These are phyloP conservation scores for Sclerotinia subarctica DNA, from an alignment of 2,329 filamentous ascomycete species.

Conservation along the genomic window DNA sequence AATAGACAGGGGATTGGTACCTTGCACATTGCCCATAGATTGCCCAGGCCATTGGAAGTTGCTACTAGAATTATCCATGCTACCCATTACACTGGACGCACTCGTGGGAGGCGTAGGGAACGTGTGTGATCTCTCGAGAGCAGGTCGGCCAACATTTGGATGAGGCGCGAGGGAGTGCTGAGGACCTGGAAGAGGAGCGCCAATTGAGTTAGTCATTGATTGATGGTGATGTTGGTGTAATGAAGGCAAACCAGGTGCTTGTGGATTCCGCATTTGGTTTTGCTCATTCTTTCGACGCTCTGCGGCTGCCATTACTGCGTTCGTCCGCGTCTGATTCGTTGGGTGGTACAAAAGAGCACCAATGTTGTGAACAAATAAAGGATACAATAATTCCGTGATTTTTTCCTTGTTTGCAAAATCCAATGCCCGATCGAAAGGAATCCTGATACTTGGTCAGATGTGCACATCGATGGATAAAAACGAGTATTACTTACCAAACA, in stretches of 20 bases:
- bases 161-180: constrained; percentile 61
- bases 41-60: constrained; percentile 76
- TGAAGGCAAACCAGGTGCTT: constrained; percentile 60
- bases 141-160: constrained; percentile 68
- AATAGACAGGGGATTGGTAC: constrained; percentile 71
- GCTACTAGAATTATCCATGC: constrained; percentile 68
- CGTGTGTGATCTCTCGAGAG: constrained; percentile 80
- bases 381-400: constrained; percentile 92
- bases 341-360: constrained; percentile 91
- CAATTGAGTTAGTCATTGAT: constrained; percentile 59
- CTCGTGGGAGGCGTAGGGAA: constrained; percentile 93
- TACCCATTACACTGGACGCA: constrained; percentile 75
- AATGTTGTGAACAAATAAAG: constrained; percentile 96
- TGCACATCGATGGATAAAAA: not conserved
- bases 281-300: constrained; percentile 73
- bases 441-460: constrained; percentile 56
- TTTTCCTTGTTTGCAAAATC: constrained; percentile 99
- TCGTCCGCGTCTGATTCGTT: constrained; percentile 77
- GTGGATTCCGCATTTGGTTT: constrained; percentile 57
- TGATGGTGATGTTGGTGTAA: constrained; percentile 65
- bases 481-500: constrained; percentile 69
- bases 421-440: constrained; percentile 93
- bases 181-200: constrained; percentile 47
- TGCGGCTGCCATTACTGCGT: constrained; percentile 81
- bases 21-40: constrained; percentile 58